phyloP scores from a whole-genome alignment of 257 asterid genomes.

The Striga asiatica region DNA sequence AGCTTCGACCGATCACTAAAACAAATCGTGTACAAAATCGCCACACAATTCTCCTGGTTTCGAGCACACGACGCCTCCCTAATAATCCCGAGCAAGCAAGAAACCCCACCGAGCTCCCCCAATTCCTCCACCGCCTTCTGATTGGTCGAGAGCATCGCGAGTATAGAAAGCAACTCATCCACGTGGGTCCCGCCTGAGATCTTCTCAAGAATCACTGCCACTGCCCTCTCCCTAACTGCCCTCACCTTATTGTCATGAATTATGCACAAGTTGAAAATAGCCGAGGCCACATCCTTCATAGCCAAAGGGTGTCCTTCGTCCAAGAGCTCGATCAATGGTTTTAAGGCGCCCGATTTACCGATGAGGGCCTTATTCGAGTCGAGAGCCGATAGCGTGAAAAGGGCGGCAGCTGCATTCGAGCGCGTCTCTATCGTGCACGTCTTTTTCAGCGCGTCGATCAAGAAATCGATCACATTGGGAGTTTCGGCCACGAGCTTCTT shows the following conservation, averaged over 20 bases:
- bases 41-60: conserved; percentile 65
- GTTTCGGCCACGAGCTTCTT: conserved; percentile 82
- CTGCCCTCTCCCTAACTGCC: conserved; percentile 70
- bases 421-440: conserved; percentile 55
- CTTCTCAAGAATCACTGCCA: conserved; percentile 49
- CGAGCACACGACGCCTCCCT: conserved; percentile 50
- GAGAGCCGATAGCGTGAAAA: conserved; percentile 74
- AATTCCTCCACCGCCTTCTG: conserved; percentile 60
- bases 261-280: conserved; percentile 65
- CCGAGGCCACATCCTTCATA: conserved; percentile 82
- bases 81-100: conserved; percentile 54
- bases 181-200: conserved; percentile 37
- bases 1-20: conserved; percentile 49
- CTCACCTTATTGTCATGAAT: conserved; percentile 62
- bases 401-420: conserved; percentile 90
- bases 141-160: conserved; percentile 70
- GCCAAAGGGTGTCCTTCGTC: conserved; percentile 59
- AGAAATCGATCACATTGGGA: conserved; percentile 58
- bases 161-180: conserved; percentile 62
- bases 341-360: conserved; percentile 63
- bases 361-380: conserved; percentile 67
- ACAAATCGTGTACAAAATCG: conserved; percentile 48
- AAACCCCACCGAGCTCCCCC: conserved; percentile 54
- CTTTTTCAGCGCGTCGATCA: conserved; percentile 42
- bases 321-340: conserved; percentile 52